Evolutionary conservation across 768 basidiomycete species (phyloP), one percentile per base, ranked within the genome.

Genomic region (Mycena alexandri): DNA sequence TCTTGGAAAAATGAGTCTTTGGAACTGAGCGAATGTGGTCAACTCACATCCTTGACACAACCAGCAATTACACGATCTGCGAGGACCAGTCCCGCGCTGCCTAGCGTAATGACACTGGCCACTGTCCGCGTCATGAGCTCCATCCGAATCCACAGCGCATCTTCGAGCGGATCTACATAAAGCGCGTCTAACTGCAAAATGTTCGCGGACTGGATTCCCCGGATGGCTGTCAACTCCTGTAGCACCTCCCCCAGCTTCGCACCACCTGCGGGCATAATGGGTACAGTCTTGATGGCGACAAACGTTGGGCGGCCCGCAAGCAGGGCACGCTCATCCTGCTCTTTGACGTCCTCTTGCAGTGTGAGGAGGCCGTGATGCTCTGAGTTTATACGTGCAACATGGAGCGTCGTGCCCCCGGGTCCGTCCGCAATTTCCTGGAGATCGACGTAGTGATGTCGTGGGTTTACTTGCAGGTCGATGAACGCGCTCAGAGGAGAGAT

Each of bases 41-140:
- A 14, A 80, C 87, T 68, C 71, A 86, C 87, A 72, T 89, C 88
- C 29, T 77, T 78, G 2, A 84, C 77, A 67, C 87, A 86, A 58
- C 84, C 77, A 5, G 84, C 86, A 7, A 89, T 79, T 7, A 83
- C 73, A 44, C 76, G 75, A 75, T 89, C 87, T 41, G 79, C 73
- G 29, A 89, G 52, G 8, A 73, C 74, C 14, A 86, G 73, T 0
- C 85, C 87, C 57, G 83, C 83, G 11, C 73, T 77, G 4, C 77
- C 80, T 22, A 87, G 76, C 8, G 77, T 82, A 12, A 88, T 76
- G 43, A 89, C 78, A 67, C 89, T 87, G 54, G 88, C 86, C 58
- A 89, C 76, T 33, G 85, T 86, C 38, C 87, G 79, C 43, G 87
- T 85, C 87, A 89, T 87, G 60, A 88, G 81, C 68, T 89, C 87